Base-by-base conservation (phyloP, 495 filamentous ascomycete genomes). In the Astrocystis sublimbata region DNA sequence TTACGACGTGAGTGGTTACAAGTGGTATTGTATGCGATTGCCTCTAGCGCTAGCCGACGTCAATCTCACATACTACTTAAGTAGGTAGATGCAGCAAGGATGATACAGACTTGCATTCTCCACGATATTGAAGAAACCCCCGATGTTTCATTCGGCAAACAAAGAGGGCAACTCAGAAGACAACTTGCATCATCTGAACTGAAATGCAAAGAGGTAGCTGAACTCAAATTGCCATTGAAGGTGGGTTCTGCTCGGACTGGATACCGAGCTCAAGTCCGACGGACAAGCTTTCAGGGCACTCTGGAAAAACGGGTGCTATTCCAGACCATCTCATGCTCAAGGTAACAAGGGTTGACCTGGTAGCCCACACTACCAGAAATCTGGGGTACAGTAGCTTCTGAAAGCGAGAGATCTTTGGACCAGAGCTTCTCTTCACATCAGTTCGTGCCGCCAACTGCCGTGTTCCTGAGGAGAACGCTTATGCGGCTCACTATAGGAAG, bases 91-190 rank as follows among this genome's bases (percentile, higher is more conserved):
- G 49, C 59, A 36, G 26, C 49, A 61, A 58, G 51, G 50, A 36
- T 57, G 26, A 52, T 30, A 40, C 12, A 35, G 19, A 12, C 33
- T 12, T 42, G 58, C 52, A 51, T 41, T 58, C 61, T 58, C 61
- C 53, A 58, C 61, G 54, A 63, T 23, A 36, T 13, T 28, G 40
- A 41, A 62, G 43, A 57, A 58, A 43, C 42, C 42, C 51, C 60
- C 52, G 52, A 58, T 23, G 43, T 63, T 49, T 52, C 61, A 56
- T 36, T 63, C 61, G 61, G 61, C 41, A 63, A 58, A 12, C 28
- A 21, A 12, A 45, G 45, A 58, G 53, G 53, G 35, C 28, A 57
- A 58, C 9, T 19, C 23, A 63, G 17, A 46, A 23, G 38, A 47
- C 35, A 46, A 13, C 31, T 6, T 35, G 51, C 28, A 17, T 31